These are phyloP conservation scores for Nicotiana rustica DNA, from an alignment of 305 asterid species.

Conservation along the genomic window DNA sequence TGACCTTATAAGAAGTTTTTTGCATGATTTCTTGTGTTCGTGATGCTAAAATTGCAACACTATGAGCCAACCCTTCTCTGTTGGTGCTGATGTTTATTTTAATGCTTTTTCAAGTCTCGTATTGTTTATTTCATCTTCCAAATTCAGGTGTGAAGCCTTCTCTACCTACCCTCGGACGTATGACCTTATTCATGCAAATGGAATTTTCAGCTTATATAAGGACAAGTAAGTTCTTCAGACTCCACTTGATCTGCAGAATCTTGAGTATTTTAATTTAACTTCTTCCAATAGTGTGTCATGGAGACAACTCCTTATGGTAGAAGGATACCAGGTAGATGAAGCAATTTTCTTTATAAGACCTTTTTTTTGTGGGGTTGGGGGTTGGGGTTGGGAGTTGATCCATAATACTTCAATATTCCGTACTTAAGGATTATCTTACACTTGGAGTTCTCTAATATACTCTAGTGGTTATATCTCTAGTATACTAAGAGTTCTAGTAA, in stretches of 20 bases:
- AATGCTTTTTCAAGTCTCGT: neutral
- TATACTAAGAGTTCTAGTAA: too few species aligned
- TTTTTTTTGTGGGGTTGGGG: neutral
- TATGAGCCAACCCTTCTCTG: slow-evolving; percentile 26
- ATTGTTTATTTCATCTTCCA: neutral
- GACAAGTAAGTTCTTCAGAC: slow-evolving; percentile 48
- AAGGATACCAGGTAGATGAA: slow-evolving; percentile 8
- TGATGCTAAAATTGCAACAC: slow-evolving; percentile 24
- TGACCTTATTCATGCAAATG: slow-evolving; percentile 60
- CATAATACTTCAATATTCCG: too few species aligned
- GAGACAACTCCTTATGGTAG: neutral
- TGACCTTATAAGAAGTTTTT: neutral
- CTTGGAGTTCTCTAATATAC: too few species aligned
- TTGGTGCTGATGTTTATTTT: slow-evolving; percentile 29
- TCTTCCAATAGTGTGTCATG: neutral
- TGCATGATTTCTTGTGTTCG: slow-evolving; percentile 27
- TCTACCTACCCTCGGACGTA: slow-evolving; percentile 64
- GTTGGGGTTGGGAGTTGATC: neutral
- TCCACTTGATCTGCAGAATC: slow-evolving; percentile 23
- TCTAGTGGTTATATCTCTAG: too few species aligned
- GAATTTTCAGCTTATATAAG: slow-evolving; percentile 60
- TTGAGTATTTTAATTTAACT: neutral
- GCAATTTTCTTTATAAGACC: neutral
- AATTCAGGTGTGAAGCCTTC: slow-evolving; percentile 60
- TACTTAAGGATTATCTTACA: too few species aligned